Evolutionary conservation across 495 filamentous ascomycete genomes (phyloP).

Genomic region (Massariosphaeria phaeospora): DNA sequence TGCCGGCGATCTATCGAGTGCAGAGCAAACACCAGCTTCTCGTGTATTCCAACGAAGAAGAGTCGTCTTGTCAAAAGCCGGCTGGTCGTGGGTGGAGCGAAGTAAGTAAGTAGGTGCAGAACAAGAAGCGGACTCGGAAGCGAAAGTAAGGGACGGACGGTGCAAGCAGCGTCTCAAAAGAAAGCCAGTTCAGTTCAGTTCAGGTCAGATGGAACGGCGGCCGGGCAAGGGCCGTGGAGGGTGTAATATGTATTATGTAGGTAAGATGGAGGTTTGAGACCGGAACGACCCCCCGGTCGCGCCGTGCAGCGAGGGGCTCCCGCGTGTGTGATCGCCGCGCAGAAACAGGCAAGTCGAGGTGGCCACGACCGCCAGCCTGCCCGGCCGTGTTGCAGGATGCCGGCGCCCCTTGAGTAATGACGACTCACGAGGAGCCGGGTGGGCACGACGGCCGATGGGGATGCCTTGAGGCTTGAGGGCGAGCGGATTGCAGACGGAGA

Average conservation of each 20-base stretch:
- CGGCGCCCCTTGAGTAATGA: too few relatives aligned
- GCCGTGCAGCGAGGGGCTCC: background rate
- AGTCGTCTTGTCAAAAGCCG: background rate
- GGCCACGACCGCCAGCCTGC: too few relatives aligned
- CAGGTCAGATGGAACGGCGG: constrained; percentile 4
- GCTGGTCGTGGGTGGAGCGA: background rate
- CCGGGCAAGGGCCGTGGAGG: constrained; percentile 9
- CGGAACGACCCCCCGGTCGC: constrained; percentile 2
- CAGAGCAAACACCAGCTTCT: constrained; percentile 14
- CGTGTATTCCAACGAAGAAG: constrained; percentile 17
- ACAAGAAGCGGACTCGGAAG: constrained; percentile 3
- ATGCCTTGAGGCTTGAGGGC: too few relatives aligned
- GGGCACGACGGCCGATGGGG: too few relatives aligned
- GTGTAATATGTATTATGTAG: constrained; percentile 1
- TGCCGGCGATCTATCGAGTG: background rate
- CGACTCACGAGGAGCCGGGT: too few relatives aligned
- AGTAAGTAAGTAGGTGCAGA: constrained; percentile 3
- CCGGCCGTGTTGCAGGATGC: too few relatives aligned
- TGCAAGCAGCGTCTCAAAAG: background rate
- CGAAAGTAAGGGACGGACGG: constrained; percentile 16
- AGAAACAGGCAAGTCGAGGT: constrained; percentile 12
- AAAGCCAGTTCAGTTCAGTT: too few relatives aligned
- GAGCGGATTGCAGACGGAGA: too few relatives aligned
- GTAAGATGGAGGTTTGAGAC: background rate
- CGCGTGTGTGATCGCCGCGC: constrained; percentile 7